Evolutionary conservation across 352 stramenopile genomes (phyloP).

Genomic region (Globisporangium paroecandrum): DNA sequence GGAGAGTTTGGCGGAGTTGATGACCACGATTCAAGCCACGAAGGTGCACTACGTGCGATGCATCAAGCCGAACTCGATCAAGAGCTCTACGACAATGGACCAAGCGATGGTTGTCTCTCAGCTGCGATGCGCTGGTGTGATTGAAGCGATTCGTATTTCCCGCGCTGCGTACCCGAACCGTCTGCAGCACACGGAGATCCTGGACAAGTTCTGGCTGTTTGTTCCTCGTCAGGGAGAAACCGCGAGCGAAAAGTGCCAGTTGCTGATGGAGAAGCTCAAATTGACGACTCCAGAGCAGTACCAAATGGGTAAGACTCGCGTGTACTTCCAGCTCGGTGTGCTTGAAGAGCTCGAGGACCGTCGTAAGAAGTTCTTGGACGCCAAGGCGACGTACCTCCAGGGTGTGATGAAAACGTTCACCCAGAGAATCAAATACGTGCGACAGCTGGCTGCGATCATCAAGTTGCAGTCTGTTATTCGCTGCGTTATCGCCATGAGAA

Average conservation of each 20-base stretch:
- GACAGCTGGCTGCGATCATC: slow-evolving; percentile 71
- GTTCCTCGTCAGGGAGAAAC: slow-evolving; percentile 57
- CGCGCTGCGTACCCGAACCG: slow-evolving; percentile 98
- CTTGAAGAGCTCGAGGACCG: slow-evolving; percentile 84
- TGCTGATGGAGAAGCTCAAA: slow-evolving; percentile 82
- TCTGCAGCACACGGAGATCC: slow-evolving; percentile 85
- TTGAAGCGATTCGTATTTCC: slow-evolving; percentile 98
- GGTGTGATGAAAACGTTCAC: slow-evolving; percentile 77
- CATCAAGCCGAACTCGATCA: slow-evolving; percentile 98
- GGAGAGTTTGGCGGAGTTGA: slow-evolving; percentile 90
- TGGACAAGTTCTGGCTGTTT: slow-evolving; percentile 85
- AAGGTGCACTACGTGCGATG: slow-evolving; percentile 98
- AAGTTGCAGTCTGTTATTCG: slow-evolving; percentile 82
- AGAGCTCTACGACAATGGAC: slow-evolving; percentile 90
- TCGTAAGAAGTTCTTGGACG: slow-evolving; percentile 82
- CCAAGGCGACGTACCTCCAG: slow-evolving; percentile 75
- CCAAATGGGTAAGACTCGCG: slow-evolving; percentile 83
- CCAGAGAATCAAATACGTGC: slow-evolving; percentile 72
- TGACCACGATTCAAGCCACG: slow-evolving; percentile 94
- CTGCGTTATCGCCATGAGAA: slow-evolving; percentile 78
- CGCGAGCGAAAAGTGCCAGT: slow-evolving; percentile 59
- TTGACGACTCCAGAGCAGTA: slow-evolving; percentile 69
- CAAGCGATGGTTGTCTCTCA: slow-evolving; percentile 94
- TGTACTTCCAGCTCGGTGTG: slow-evolving; percentile 86
- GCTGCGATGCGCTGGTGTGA: slow-evolving; percentile 96